Base-by-base conservation (phyloP, 208 protist genomes). In the Leishmania braziliensis region DNA sequence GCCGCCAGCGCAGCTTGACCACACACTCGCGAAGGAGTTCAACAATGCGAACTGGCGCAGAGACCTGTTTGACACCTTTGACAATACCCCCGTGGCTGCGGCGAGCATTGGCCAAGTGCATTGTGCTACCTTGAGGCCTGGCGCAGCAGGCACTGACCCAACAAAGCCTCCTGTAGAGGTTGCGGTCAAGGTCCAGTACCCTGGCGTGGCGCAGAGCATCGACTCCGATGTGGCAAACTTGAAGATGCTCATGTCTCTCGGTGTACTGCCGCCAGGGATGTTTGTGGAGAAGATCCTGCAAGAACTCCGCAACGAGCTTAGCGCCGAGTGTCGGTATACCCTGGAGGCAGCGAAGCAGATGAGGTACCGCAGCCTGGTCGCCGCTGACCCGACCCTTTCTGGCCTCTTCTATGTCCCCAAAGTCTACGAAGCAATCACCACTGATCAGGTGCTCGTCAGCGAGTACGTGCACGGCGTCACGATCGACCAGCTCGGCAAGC, bases 81-180 rank as follows among this genome's bases (percentile, higher is more conserved):
- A 98, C 71, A 90, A 96, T 20, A 78, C 85, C 10, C 98, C 98
- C 3, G 91, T 99, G 16, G 98, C 98, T 4, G 96, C 98, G 0
- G 98, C 98, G 36, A 99, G 97, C 23, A 99, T 99, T 72, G 98
- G 98, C 16, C 98, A 99, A 82, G 98, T 99, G 43, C 95, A 98
- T 84, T 78, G 87, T 54, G 96, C 87, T 18, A 75, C 82, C 6
- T 81, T 98, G 43, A 83, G 72, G 51, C 88, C 91, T 23, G 90
- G 90, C 18, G 81, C n/a, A 16, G 86, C 90, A 8, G 77, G 36
- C 26, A 83, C 74, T 39, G 79, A 82, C 63, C 70, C 82, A 80
- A 93, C 12, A 6, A n/a, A 80, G 70, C 53, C 79, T 5, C 85
- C 81, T 26, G 93, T 98, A 10, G 88, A 93, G 69, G 96, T 97